Conservation (phyloP, 805 yeast genomes). For the Myxozyma neotropica region DNA sequence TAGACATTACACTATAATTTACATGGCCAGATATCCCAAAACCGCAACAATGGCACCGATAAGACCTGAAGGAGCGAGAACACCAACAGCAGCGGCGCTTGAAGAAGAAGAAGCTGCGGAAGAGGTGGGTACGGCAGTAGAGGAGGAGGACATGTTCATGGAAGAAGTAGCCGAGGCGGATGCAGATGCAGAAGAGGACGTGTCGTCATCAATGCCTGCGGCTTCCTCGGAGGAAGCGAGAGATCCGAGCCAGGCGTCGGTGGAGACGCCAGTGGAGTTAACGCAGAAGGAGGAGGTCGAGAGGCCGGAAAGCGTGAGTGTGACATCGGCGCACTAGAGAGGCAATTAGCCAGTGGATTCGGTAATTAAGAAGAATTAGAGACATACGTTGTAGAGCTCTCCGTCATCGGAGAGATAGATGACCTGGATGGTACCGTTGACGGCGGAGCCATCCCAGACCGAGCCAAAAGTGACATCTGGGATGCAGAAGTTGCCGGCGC, state of each 20-base stretch:
- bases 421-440: conserved; percentile 39
- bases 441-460: conserved; percentile 25
- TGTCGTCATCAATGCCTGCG: conserved; percentile 15
- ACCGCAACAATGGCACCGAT: conserved; percentile 18
- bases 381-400: conserved; percentile 36
- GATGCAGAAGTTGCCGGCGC: conserved; percentile 39
- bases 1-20: conserved; percentile 4
- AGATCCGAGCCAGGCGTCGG: conserved; percentile 33
- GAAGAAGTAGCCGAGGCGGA: conserved; percentile 3
- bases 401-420: conserved; percentile 37
- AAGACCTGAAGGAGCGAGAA: conserved; percentile 13
- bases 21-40: conserved; percentile 9
- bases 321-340: conserved; percentile 36
- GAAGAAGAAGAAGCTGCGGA: conserved; percentile 26
- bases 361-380: too few relatives aligned
- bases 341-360: too few relatives aligned
- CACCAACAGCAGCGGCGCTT: conserved; percentile 7
- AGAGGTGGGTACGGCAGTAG: conserved; percentile 10
- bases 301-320: conserved; percentile 31
- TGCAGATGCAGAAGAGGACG: conserved; percentile 22
- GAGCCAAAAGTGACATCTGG: conserved; percentile 26
- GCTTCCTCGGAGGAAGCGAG: conserved; percentile 31
- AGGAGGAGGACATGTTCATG: neutral
- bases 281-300: conserved; percentile 29
- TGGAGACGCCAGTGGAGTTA: conserved; percentile 37